Percentiles rank a stretch among this genome's conserved stretches.
phyloP scores from a whole-genome alignment of 139 green algal genomes.

The Chlorella sp. region DNA sequence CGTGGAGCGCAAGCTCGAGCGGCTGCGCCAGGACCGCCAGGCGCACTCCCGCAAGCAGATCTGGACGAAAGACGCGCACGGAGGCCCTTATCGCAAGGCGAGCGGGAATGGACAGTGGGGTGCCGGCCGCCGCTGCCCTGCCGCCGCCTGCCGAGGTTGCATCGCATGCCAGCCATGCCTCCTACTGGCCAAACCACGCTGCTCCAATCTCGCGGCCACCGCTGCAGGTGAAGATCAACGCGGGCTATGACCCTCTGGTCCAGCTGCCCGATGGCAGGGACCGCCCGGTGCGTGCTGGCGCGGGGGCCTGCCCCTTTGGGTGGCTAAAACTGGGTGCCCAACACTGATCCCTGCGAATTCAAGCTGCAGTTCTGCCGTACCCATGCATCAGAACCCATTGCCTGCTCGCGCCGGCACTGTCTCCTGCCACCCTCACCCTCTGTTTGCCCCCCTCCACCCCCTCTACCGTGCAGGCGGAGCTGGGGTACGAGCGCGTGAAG shows the following conservation, averaged over 20 bases:
- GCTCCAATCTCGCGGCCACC: background rate
- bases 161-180: background rate
- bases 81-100: conserved; percentile 77
- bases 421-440: no score
- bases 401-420: no score
- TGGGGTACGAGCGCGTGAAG: conserved; percentile 74
- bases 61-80: conserved; percentile 85
- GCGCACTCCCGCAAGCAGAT: conserved; percentile 63
- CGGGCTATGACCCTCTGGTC: conserved; percentile 43
- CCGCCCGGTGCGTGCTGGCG: conserved; percentile 19
- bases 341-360: no score
- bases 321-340: no score
- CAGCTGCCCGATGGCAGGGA: conserved; percentile 46
- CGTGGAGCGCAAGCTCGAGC: conserved; percentile 13
- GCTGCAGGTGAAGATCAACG: conserved; percentile 29
- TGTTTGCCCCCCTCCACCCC: background rate
- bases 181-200: background rate
- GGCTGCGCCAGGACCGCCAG: conserved; percentile 48
- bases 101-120: no score
- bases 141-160: background rate
- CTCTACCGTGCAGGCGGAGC: conserved; percentile 28
- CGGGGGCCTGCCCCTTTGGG: background rate
- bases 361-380: background rate
- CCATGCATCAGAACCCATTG: no score
- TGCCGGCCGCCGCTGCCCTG: no score